Conservation (phyloP, 306 rosid species). For the Elaeagnus macrophylla region DNA sequence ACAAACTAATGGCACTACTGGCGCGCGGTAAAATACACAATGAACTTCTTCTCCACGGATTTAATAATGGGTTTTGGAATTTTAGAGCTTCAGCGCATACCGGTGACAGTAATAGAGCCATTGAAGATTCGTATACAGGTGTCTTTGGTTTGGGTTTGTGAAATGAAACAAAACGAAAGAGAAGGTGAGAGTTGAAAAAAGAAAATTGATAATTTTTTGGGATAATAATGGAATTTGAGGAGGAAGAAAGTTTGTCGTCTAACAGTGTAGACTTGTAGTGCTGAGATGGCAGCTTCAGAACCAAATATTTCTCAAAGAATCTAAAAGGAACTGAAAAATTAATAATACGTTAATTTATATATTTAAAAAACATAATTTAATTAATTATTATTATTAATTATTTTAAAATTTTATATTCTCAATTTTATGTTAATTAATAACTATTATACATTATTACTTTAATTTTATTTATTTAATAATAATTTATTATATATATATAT, state of each 20-base stretch:
- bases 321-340: conserved; percentile 25
- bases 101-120: conserved; percentile 64
- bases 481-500: too few relatives aligned
- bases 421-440: too few relatives aligned
- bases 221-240: conserved; percentile 33
- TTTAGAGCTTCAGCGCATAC: conserved; percentile 56
- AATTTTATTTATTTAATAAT: too few relatives aligned
- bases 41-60: conserved; percentile 32
- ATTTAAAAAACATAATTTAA: too few relatives aligned
- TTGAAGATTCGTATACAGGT: conserved; percentile 8
- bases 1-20: conserved; percentile 23
- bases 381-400: too few relatives aligned
- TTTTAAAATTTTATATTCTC: too few relatives aligned
- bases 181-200: too few relatives aligned
- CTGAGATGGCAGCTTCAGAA: conserved; percentile 55
- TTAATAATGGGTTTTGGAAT: conserved; percentile 36
- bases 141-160: not conserved
- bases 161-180: not conserved
- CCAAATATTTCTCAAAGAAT: conserved; percentile 32
- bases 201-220: conserved; percentile 16
- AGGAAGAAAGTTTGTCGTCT: conserved; percentile 40
- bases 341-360: too few relatives aligned
- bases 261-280: conserved; percentile 17
- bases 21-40: conserved; percentile 31
- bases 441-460: too few relatives aligned